Percentiles rank a stretch among this genome's conserved stretches.
phyloP scores from a whole-genome alignment of 2,329 filamentous ascomycete species.

The Venturiaceae sp. region DNA sequence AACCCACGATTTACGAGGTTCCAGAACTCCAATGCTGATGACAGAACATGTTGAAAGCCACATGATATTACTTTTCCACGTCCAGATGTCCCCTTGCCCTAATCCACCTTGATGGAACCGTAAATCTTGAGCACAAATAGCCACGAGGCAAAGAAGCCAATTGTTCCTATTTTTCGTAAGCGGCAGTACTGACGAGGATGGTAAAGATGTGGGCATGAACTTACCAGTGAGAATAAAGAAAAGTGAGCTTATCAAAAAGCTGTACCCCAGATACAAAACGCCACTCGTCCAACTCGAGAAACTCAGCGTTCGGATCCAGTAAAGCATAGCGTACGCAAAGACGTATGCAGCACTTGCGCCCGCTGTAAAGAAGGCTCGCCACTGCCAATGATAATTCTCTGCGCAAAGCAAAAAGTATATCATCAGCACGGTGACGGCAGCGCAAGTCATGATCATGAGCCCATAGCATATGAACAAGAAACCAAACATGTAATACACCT shows the following conservation, averaged over 20 bases:
- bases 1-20: background rate
- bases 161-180: conserved; percentile 55
- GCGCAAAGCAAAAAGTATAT: conserved; percentile 94
- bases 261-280: conserved; percentile 91
- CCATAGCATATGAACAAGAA: conserved; percentile 98
- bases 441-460: conserved; percentile 92
- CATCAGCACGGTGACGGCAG: conserved; percentile 84
- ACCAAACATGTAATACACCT: conserved; percentile 99
- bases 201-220: conserved; percentile 19
- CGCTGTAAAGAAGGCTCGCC: conserved; percentile 85
- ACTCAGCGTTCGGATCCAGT: conserved; percentile 81
- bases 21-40: background rate
- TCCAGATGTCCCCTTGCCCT: conserved; percentile 8
- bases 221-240: conserved; percentile 91
- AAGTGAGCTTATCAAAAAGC: conserved; percentile 74
- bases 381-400: conserved; percentile 99
- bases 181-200: conserved; percentile 11
- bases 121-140: conserved; percentile 92
- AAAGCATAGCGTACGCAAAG: conserved; percentile 82
- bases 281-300: conserved; percentile 77
- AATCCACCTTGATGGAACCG: conserved; percentile 96
- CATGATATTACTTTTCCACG: background rate
- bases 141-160: conserved; percentile 94
- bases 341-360: conserved; percentile 88
- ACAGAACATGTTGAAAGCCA: background rate